phyloP scores from a whole-genome alignment of 768 basidiomycete genomes.

The Hericium alpestre region DNA sequence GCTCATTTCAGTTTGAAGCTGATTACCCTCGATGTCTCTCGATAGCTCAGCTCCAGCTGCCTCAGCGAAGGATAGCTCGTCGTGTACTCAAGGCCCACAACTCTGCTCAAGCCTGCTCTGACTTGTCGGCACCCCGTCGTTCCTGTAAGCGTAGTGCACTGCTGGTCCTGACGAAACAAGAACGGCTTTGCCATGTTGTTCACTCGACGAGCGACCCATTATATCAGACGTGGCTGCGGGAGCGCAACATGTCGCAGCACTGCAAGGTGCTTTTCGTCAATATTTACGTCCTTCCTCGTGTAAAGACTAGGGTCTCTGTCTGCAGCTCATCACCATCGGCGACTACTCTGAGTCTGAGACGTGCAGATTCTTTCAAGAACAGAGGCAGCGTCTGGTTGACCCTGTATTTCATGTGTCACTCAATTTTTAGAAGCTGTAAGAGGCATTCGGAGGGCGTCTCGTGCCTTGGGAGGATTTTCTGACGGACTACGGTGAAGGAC shows the following conservation, averaged over 20 bases:
- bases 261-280: conserved; percentile 44
- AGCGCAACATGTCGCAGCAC: conserved; percentile 71
- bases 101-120: no score
- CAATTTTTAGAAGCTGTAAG: conserved; percentile 63
- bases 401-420: conserved; percentile 42
- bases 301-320: neutral
- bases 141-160: conserved; percentile 17
- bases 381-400: conserved; percentile 53
- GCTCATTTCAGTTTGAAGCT: no score
- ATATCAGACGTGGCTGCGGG: conserved; percentile 75
- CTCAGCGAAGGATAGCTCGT: no score
- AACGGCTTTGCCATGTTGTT: conserved; percentile 72
- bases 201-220: conserved; percentile 79
- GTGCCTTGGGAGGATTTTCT: conserved; percentile 77
- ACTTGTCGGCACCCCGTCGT: no score
- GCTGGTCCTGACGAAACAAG: conserved; percentile 84
- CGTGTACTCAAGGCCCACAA: no score
- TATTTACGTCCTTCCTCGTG: no score
- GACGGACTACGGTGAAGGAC: conserved; percentile 48
- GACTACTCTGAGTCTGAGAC: conserved; percentile 71
- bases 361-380: conserved; percentile 52
- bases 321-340: conserved; percentile 65
- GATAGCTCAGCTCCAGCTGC: no score
- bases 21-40: no score
- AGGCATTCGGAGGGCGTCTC: conserved; percentile 76